Percentiles rank a stretch among this genome's conserved stretches.
phyloP scores from a whole-genome alignment of 1,139 yeast genomes.

The Yamadazyma triangularis region DNA sequence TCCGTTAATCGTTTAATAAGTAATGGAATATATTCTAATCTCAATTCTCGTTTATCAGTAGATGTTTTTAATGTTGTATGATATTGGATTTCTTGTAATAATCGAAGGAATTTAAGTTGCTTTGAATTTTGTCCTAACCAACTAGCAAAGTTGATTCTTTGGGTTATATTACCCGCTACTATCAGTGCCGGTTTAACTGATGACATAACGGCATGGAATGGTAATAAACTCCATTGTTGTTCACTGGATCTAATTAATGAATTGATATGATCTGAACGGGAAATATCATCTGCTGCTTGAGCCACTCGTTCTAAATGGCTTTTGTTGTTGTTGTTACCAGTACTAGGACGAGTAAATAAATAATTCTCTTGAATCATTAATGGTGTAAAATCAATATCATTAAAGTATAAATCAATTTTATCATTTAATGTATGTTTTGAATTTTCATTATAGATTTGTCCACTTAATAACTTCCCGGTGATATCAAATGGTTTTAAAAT shows the following conservation, averaged over 20 bases:
- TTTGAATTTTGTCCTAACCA: constrained; percentile 94
- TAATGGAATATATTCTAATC: constrained; percentile 73
- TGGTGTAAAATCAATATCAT: constrained; percentile 93
- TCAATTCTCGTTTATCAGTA: constrained; percentile 68
- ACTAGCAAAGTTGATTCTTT: constrained; percentile 73
- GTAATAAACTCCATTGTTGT: constrained; percentile 94
- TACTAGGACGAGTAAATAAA: constrained; percentile 54
- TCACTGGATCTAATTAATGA: constrained; percentile 81
- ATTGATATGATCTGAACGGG: constrained; percentile 78
- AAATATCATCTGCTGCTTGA: constrained; percentile 80
- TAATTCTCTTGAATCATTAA: constrained; percentile 96
- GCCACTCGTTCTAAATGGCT: constrained; percentile 63
- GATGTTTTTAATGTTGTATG: constrained; percentile 79
- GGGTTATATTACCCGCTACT: constrained; percentile 68
- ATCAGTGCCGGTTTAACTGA: constrained; percentile 76
- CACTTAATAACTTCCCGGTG: constrained; percentile 63
- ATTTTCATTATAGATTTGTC: constrained; percentile 53
- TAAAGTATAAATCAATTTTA: constrained; percentile 84
- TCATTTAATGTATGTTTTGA: constrained; percentile 63
- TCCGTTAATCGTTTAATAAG: constrained; percentile 50
- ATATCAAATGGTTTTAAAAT: constrained; percentile 94
- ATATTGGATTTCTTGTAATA: constrained; percentile 83
- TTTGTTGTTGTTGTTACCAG: constrained; percentile 13
- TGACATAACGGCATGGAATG: constrained; percentile 86
- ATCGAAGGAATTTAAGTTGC: constrained; percentile 68